Evolutionary conservation across 2,329 filamentous ascomycete genomes (phyloP).

Genomic region (Rutstroemia sydowiana): DNA sequence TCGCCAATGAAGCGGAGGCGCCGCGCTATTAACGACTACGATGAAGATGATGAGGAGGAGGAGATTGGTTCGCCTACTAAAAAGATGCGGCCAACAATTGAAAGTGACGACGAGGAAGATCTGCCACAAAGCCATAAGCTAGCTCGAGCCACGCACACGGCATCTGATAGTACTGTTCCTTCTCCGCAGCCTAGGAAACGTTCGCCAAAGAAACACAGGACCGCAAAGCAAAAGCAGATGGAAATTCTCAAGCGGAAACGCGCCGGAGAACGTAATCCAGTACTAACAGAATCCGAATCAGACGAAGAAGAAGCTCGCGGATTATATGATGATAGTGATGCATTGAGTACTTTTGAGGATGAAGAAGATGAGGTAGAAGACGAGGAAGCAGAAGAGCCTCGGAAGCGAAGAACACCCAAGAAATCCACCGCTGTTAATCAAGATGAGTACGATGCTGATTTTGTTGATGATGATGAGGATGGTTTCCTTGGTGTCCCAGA

Average conservation of each 20-base stretch:
- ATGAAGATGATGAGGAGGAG: conserved; percentile 3
- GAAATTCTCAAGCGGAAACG: conserved; percentile 35
- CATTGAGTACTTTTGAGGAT: conserved; percentile 44
- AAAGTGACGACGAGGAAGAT: conserved; percentile 6
- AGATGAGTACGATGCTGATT: conserved; percentile 39
- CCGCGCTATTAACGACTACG: background rate
- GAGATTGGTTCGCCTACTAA: conserved; percentile 1
- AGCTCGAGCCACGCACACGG: conserved; percentile 7
- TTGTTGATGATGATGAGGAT: conserved; percentile 57
- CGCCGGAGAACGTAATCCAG: conserved; percentile 34
- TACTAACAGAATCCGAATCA: conserved; percentile 33
- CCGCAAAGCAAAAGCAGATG: conserved; percentile 35
- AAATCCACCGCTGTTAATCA: conserved; percentile 10
- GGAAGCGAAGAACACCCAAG: conserved; percentile 2
- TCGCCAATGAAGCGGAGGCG: conserved; percentile 17
- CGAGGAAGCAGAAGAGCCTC: conserved; percentile 4
- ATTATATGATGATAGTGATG: conserved; percentile 22
- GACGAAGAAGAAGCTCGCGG: conserved; percentile 15
- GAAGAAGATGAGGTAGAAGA: conserved; percentile 28
- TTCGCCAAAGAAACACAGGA: conserved; percentile 26
- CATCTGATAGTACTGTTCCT: conserved; percentile 15
- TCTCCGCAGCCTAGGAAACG: conserved; percentile 3
- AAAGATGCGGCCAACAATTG: background rate
- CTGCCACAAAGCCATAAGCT: background rate
- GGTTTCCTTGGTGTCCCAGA: conserved; percentile 48